Evolutionary conservation across 805 yeast species (phyloP).

Genomic region (Yamadazyma tumulicola): DNA sequence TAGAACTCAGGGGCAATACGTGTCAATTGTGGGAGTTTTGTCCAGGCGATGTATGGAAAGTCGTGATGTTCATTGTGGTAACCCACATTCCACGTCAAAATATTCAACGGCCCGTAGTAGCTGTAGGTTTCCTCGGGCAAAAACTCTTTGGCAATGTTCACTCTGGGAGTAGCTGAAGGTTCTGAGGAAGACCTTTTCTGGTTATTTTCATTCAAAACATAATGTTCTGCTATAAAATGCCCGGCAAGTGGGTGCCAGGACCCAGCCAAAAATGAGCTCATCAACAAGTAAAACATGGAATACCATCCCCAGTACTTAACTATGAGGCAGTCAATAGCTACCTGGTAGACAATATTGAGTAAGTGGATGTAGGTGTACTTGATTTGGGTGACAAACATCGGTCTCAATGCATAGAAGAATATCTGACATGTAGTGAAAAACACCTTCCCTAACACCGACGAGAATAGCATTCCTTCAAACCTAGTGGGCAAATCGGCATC

Average conservation of each 20-base stretch:
- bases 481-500: conserved; percentile 88
- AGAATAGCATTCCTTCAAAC: conserved; percentile 69
- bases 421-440: conserved; percentile 89
- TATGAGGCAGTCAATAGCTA: conserved; percentile 54
- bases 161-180: conserved; percentile 6
- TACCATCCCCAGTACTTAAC: conserved; percentile 62
- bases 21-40: conserved; percentile 62
- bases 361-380: conserved; percentile 73
- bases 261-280: conserved; percentile 84
- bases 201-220: conserved; percentile 60
- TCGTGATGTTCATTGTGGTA: conserved; percentile 95
- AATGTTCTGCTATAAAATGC: conserved; percentile 94
- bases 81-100: conserved; percentile 88
- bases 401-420: conserved; percentile 84
- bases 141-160: conserved; percentile 25
- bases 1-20: conserved; percentile 76
- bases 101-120: conserved; percentile 77
- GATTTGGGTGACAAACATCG: conserved; percentile 78
- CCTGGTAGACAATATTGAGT: conserved; percentile 60
- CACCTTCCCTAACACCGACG: conserved; percentile 80
- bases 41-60: conserved; percentile 92
- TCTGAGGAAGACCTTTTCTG: conserved; percentile 23
- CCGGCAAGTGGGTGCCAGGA: conserved; percentile 93
- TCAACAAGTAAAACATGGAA: conserved; percentile 60
- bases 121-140: conserved; percentile 79